Evolutionary conservation across 2,329 filamentous ascomycete genomes (phyloP), one percentile per base, ranked within the genome.

Genomic region (Beauveria rudraprayagi): DNA sequence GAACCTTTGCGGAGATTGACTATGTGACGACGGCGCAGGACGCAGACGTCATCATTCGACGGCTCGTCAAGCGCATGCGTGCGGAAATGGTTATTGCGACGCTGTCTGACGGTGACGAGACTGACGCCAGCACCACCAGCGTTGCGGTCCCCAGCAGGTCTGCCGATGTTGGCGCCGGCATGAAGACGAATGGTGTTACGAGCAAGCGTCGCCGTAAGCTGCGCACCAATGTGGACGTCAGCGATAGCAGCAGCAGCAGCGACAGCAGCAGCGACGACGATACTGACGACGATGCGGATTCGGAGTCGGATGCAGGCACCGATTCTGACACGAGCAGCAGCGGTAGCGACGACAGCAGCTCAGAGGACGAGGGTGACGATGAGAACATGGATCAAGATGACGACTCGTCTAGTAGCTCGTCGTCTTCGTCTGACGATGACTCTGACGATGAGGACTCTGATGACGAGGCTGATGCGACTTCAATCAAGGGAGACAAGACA

Each of bases 11-110:
- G 56, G 83, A 85, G 71, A 73, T 76, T 5, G 77, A 82, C 40
- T 83, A 80, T 61, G 74, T 82, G 24, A 70, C 79, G 37, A 76
- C 77, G 60, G 75, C 80, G 16, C 72, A 79, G 11, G 80, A 84
- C 61, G 76, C 76, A 57, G 69, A 75, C 47, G 75, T 77, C 47
- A 78, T 87, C 71, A 78, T 81, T 63, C 75, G 75, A 61, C 79
- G 84, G 28, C 76, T 85, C 56, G 77, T 84, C 51, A 86, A 85
- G 76, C 81, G 85, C 59, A 85, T 86, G 77, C 82, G 85, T 37
- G 81, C 84, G 9, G 84, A 87, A 70, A 76, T 78, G 64, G 77
- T 87, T 34, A 66, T 84, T 40, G 78, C 79, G 37, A 79, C 83
- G 67, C 73, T 87, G n/a, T 78, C 76, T 1, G 79, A 81, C 56